These are phyloP conservation scores for Acacia concinna DNA, from an alignment of 331 rosid species.

Conservation along the genomic window DNA sequence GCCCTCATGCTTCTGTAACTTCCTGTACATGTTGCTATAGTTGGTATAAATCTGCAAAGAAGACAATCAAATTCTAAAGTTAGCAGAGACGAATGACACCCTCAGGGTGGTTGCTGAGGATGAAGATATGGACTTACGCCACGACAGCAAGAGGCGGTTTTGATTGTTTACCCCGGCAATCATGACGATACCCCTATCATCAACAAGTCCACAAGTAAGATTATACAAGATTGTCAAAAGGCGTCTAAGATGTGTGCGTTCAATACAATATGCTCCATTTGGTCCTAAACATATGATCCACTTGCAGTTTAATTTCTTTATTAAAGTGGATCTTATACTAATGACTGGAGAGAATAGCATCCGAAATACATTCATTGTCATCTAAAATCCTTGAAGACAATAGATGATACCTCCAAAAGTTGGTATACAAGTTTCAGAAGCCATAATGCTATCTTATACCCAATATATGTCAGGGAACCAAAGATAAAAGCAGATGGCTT, in stretches of 20 bases:
- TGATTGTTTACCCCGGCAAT: background rate
- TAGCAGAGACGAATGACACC: background rate
- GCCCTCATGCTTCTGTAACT: conserved; percentile 7
- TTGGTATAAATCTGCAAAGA: background rate
- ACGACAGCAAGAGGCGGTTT: background rate
- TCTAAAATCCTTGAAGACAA: background rate
- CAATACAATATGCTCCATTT: no score
- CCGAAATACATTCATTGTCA: background rate
- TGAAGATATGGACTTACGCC: background rate
- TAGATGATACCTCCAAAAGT: background rate
- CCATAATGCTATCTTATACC: background rate
- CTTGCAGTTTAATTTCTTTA: no score
- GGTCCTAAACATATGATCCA: no score
- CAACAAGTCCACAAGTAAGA: background rate
- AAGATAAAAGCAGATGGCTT: background rate
- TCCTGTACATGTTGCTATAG: background rate
- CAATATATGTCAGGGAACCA: background rate
- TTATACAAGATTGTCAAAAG: background rate
- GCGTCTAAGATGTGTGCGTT: background rate
- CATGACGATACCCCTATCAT: background rate
- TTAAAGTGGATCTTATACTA: no score
- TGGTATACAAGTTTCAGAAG: background rate
- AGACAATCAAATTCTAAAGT: background rate
- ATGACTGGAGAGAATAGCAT: no score
- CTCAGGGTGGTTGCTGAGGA: background rate